These are phyloP conservation scores for Eucalyptus polyanthemos DNA, from an alignment of 345 rosid genomes.

Conservation along the genomic window DNA sequence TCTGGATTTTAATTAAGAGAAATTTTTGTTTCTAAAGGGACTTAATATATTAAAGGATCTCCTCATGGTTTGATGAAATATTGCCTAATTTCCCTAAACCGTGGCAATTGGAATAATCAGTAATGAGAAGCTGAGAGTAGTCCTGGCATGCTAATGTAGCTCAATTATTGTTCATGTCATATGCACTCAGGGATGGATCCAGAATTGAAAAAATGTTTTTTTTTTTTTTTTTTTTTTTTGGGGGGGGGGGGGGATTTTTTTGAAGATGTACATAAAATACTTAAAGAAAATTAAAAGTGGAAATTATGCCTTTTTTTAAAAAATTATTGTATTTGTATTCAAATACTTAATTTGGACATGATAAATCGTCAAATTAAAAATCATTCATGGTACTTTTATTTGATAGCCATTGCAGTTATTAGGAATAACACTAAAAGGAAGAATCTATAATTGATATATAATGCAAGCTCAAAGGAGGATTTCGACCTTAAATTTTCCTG, in stretches of 20 bases:
- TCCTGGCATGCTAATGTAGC: not conserved
- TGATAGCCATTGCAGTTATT: not conserved
- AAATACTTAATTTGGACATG: not conserved
- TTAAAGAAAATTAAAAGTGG: not conserved
- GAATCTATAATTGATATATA: not conserved
- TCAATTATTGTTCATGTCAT: not conserved
- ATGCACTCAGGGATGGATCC: not conserved
- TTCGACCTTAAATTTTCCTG: not conserved
- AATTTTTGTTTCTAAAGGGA: not conserved
- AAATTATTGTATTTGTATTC: not conserved
- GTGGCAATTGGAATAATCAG: not conserved
- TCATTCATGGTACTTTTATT: not conserved
- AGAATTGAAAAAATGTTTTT: not conserved
- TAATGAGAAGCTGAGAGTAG: not conserved
- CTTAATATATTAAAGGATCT: not conserved
- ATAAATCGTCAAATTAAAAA: not conserved
- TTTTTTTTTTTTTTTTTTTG: rapidly evolving
- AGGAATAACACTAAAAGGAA: not conserved
- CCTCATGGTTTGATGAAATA: not conserved
- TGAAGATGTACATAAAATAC: not conserved
- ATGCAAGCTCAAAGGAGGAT: not conserved
- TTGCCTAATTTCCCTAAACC: not conserved
- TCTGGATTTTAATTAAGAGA: not conserved
- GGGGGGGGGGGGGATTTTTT: no score
- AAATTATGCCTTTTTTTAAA: not conserved